Percentiles rank a stretch among this genome's conserved stretches.
Evolutionary conservation across 805 yeast species (phyloP).

Genomic region (Hagleromyces aurorensis): DNA sequence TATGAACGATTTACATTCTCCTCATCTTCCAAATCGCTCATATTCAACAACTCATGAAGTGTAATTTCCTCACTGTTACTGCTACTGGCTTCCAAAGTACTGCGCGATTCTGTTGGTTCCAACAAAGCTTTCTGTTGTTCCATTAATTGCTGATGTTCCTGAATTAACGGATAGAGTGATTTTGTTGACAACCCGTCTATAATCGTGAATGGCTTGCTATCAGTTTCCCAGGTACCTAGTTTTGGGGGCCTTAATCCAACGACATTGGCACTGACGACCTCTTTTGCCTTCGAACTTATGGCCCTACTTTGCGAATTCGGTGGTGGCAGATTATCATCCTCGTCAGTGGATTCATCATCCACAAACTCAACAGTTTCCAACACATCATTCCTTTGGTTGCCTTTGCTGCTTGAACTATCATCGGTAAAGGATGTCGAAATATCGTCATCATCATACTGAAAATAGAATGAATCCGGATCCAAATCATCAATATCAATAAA

Average conservation of each 20-base stretch:
- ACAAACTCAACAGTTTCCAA: conserved; percentile 33
- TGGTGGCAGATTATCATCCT: conserved; percentile 75
- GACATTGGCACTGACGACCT: conserved; percentile 79
- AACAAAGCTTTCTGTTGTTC: conserved; percentile 22
- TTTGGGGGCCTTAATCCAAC: conserved; percentile 87
- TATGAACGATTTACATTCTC: conserved; percentile 33
- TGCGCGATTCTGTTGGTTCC: conserved; percentile 17
- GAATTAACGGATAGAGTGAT: conserved; percentile 51
- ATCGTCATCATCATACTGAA: conserved; percentile 26
- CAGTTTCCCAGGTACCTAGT: conserved; percentile 85
- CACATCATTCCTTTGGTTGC: conserved; percentile 21
- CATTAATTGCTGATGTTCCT: conserved; percentile 25
- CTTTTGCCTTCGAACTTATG: conserved; percentile 78
- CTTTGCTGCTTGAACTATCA: conserved; percentile 4
- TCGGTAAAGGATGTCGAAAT: conserved; percentile 25
- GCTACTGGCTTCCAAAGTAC: conserved; percentile 12
- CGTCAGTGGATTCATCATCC: conserved; percentile 91
- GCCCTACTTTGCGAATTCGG: conserved; percentile 45
- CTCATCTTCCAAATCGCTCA: conserved; percentile 78
- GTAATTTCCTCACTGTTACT: conserved; percentile 35
- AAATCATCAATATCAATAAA: conserved; percentile 33
- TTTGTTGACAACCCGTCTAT: conserved; percentile 92
- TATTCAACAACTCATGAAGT: conserved; percentile 77
- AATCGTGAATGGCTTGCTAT: conserved; percentile 80
- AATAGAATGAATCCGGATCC: conserved; percentile 32